A percentile compares a stretch with the other conserved stretches of the same genome.
Conservation (phyloP, 2,329 filamentous ascomycete species). For the Epichloe bromicola region DNA sequence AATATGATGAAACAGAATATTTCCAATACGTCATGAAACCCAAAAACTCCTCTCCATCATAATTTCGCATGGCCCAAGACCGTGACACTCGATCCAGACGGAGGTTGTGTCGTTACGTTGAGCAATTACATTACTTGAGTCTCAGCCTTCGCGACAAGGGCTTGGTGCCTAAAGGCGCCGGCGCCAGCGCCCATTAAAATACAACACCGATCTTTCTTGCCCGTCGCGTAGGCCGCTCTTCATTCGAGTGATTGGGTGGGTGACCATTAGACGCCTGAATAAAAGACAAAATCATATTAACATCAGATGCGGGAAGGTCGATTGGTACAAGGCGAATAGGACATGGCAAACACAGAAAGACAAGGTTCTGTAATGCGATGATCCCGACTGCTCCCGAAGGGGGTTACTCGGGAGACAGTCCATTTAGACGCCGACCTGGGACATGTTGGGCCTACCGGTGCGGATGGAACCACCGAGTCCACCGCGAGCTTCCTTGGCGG, state of each 20-base stretch:
- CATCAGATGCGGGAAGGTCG: neutral
- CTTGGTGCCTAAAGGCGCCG: neutral
- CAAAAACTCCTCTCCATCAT: neutral
- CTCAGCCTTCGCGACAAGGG: neutral
- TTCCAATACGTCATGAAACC: slow-evolving; percentile 5
- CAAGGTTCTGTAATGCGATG: neutral
- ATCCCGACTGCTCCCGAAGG: neutral
- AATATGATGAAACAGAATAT: slow-evolving; percentile 10
- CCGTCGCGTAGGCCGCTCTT: neutral
- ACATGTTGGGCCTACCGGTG: slow-evolving; percentile 38
- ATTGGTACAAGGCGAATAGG: neutral
- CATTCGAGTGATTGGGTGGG: neutral
- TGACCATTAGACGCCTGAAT: slow-evolving; percentile 3
- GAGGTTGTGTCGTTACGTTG: neutral
- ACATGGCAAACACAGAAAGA: neutral
- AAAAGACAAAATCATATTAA: slow-evolving; percentile 1
- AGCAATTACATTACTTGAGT: neutral
- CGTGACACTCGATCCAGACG: neutral
- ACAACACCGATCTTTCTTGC: neutral
- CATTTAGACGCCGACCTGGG: slow-evolving; percentile 37
- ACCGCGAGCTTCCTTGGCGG: slow-evolving; percentile 38
- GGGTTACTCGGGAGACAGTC: neutral
- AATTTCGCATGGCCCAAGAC: neutral
- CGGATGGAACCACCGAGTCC: slow-evolving; percentile 29
- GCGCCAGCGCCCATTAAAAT: neutral